Conservation (phyloP, 225 moss, liverwort and hornwort species). For the Physcomitrellopsis africana region DNA sequence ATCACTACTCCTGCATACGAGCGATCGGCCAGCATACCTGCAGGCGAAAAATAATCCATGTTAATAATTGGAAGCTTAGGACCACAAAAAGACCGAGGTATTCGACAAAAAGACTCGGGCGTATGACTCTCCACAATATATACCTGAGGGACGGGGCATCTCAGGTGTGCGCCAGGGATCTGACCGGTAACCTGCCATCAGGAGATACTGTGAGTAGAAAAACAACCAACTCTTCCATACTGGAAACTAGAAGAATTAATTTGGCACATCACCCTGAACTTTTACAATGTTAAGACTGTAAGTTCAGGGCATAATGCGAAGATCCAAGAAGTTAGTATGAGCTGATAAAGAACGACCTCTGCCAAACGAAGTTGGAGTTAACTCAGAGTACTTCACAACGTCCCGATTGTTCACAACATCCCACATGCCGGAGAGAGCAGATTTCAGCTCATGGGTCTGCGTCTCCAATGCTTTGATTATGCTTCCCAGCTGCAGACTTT, state of each 20-base stretch:
- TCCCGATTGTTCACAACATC: constrained; percentile 36
- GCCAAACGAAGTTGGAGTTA: constrained; percentile 34
- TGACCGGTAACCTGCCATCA: constrained; percentile 43
- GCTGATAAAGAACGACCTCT: constrained; percentile 45
- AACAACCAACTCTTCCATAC: background rate
- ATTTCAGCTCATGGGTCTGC: constrained; percentile 65
- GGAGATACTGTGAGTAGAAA: background rate
- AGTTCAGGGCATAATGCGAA: background rate
- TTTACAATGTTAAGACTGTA: no score
- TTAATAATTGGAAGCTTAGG: background rate
- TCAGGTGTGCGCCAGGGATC: constrained; percentile 63
- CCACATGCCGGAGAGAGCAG: constrained; percentile 57
- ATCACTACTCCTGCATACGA: constrained; percentile 48
- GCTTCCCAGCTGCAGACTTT: constrained; percentile 49
- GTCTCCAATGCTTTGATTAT: constrained; percentile 60
- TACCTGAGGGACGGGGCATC: constrained; percentile 61
- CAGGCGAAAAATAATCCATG: constrained; percentile 22
- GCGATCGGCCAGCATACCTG: constrained; percentile 56
- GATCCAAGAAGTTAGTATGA: constrained; percentile 10
- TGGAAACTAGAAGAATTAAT: constrained; percentile 18
- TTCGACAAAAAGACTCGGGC: background rate
- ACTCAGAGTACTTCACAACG: constrained; percentile 44
- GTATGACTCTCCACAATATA: no score
- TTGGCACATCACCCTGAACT: background rate
- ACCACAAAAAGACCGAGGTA: background rate